Percentiles rank a stretch among this genome's conserved stretches.
Conservation (phyloP, 1,139 yeast species). For the Candida sojae region DNA sequence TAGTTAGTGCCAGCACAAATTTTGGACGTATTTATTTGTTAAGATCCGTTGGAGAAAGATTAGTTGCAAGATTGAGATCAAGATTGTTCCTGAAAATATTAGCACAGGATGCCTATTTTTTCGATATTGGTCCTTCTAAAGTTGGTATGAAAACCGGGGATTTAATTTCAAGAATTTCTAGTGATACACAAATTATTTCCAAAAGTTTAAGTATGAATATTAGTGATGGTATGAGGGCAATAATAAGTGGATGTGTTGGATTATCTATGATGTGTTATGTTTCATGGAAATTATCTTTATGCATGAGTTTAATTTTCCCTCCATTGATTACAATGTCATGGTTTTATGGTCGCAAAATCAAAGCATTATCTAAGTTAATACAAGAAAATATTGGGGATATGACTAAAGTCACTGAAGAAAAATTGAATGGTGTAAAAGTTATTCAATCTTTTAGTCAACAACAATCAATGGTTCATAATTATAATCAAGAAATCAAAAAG, state of each 20-base stretch:
- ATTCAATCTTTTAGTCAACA: constrained; percentile 92
- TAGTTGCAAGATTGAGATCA: constrained; percentile 81
- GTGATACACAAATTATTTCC: constrained; percentile 89
- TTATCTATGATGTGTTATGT: constrained; percentile 84
- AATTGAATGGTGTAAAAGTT: constrained; percentile 80
- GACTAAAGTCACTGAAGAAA: constrained; percentile 90
- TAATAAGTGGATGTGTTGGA: constrained; percentile 79
- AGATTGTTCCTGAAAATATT: constrained; percentile 74
- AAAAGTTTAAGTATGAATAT: constrained; percentile 85
- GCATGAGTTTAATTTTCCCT: constrained; percentile 78
- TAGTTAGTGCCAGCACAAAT: constrained; percentile 74
- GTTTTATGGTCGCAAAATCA: constrained; percentile 76
- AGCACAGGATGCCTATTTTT: constrained; percentile 88
- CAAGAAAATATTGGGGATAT: constrained; percentile 87
- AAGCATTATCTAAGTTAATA: constrained; percentile 70
- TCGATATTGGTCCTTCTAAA: constrained; percentile 67
- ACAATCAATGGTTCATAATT: constrained; percentile 46
- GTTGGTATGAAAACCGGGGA: constrained; percentile 80
- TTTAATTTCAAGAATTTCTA: constrained; percentile 80
- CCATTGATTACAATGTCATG: constrained; percentile 77
- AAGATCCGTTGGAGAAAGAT: constrained; percentile 78
- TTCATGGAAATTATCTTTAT: constrained; percentile 75
- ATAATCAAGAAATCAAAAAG: constrained; percentile 67
- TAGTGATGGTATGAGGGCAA: constrained; percentile 85
- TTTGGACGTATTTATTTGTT: constrained; percentile 77